A percentile compares a stretch with the other conserved stretches of the same genome.
Conservation (phyloP, 495 filamentous ascomycete genomes). For the Chaetomium cochliodes region DNA sequence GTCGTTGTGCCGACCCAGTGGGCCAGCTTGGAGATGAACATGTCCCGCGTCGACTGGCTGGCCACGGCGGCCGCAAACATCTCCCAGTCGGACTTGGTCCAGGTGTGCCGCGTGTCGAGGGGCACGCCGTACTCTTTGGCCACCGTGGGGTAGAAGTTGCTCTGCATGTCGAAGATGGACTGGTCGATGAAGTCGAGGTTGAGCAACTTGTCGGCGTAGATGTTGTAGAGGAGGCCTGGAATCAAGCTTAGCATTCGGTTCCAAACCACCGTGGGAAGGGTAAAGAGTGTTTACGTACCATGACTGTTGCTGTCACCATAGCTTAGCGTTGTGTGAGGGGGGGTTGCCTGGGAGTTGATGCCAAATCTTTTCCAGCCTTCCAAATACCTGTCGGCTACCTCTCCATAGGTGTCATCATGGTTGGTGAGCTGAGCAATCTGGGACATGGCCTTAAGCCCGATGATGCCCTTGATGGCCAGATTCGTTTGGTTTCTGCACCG, state of each 20-base stretch:
- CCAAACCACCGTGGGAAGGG: neutral
- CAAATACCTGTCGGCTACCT: constrained; percentile 71
- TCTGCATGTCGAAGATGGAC: constrained; percentile 76
- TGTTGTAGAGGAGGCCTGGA: constrained; percentile 75
- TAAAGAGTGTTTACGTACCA: constrained; percentile 23
- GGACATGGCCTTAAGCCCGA: constrained; percentile 92
- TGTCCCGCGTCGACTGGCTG: constrained; percentile 53
- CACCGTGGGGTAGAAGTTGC: constrained; percentile 73
- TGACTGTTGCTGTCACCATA: constrained; percentile 46
- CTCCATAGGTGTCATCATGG: constrained; percentile 58
- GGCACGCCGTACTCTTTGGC: constrained; percentile 73
- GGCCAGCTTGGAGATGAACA: constrained; percentile 69
- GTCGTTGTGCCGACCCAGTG: constrained; percentile 74
- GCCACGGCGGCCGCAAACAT: constrained; percentile 79
- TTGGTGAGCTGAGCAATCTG: constrained; percentile 65
- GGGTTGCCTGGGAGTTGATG: constrained; percentile 64
- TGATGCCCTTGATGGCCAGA: constrained; percentile 87
- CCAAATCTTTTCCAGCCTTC: constrained; percentile 71
- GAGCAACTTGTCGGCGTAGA: constrained; percentile 76
- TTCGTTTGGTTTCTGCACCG: constrained; percentile 74
- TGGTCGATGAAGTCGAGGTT: constrained; percentile 67
- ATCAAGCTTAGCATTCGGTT: constrained; percentile 63
- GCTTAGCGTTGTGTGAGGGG: constrained; percentile 70
- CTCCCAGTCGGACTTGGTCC: constrained; percentile 88
- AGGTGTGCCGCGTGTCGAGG: constrained; percentile 78